Evolutionary conservation across 768 basidiomycete species (phyloP), one percentile per base, ranked within the genome.

Genomic region (Hysterangium stoloniferum): DNA sequence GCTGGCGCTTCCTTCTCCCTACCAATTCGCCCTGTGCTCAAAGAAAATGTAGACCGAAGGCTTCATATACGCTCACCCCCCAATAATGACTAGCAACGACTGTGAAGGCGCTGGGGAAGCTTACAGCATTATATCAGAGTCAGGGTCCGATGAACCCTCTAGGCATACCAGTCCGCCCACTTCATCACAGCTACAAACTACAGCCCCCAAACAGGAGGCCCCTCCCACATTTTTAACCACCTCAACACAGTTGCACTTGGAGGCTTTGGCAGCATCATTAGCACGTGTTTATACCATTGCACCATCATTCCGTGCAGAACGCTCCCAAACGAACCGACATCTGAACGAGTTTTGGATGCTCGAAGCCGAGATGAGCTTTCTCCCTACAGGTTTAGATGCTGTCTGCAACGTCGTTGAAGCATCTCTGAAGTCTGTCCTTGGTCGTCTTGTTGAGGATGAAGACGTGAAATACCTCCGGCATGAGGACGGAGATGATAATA

Each of bases 271-370:
- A 7, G 74, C 79, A 6, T 77, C 89, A 0, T 66, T 94, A 15
- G 77, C 84, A 0, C 80, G 94, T 17, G 86, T 89, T 1, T 99
- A 93, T 70, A 94, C 94, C 1, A 77, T 99, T 20, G 84, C 88
- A 0, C 94, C 96, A 0, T 86, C 86, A 56, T 99, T 99, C 68
- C 85, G 96, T 13, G 95, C 96, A 19, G 96, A 99, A 62, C 80
- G 80, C 4, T 87, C 84, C 2, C 76, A 84, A 57, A 97, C 95
- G 1, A 78, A 79, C 28, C 75, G 95, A n/a, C 96, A 99, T 62
- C 77, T 99, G 11, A 82, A 90, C 45, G 96, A 99, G 65, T 99
- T 99, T 66, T 97, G 91, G 87, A 99, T 99, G 96, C 79, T 97
- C 48, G 96, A 99, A 68, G 94, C 89, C 0, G 96, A 99, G 62